phyloP scores from a whole-genome alignment of 352 stramenopile genomes.

The Pelagophyceae sp. region DNA sequence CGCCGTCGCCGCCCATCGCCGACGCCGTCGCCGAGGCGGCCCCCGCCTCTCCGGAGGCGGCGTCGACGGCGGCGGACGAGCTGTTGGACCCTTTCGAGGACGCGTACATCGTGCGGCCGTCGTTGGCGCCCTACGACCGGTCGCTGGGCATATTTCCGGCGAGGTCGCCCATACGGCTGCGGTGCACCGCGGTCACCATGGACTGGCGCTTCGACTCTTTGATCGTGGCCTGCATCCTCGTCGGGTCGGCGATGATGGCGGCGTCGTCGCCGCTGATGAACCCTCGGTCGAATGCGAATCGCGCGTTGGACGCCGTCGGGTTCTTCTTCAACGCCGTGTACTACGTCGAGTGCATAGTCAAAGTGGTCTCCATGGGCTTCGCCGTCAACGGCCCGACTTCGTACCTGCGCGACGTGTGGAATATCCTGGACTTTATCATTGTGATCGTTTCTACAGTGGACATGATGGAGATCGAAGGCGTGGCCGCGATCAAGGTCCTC shows the following conservation, averaged over 20 bases:
- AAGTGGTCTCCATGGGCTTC: constrained; percentile 56
- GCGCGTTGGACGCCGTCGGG: constrained; percentile 58
- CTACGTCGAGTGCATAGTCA: constrained; percentile 68
- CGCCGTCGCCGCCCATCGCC: not conserved
- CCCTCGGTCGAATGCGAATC: constrained; percentile 28
- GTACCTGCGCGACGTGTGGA: constrained; percentile 74
- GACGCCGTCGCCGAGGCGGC: not conserved
- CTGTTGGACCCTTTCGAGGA: constrained; percentile 7
- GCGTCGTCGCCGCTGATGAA: constrained; percentile 48
- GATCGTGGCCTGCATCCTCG: constrained; percentile 68
- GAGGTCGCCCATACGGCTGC: not conserved
- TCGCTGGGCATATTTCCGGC: constrained; percentile 17
- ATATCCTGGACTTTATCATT: constrained; percentile 79
- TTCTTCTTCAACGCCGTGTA: constrained; percentile 74
- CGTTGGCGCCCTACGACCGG: not conserved
- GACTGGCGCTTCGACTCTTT: constrained; percentile 57
- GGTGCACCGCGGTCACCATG: not conserved
- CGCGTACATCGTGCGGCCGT: not conserved
- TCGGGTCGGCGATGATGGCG: constrained; percentile 71
- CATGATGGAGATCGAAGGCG: not conserved
- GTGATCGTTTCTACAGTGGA: constrained; percentile 35
- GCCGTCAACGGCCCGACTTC: constrained; percentile 21
- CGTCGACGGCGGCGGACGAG: constrained; percentile 12
- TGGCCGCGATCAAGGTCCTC: constrained; percentile 40
- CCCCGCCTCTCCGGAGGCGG: not conserved